Evolutionary conservation across 352 stramenopile genomes (phyloP), one percentile per base, ranked within the genome.

Genomic region (Pythium chondricola): DNA sequence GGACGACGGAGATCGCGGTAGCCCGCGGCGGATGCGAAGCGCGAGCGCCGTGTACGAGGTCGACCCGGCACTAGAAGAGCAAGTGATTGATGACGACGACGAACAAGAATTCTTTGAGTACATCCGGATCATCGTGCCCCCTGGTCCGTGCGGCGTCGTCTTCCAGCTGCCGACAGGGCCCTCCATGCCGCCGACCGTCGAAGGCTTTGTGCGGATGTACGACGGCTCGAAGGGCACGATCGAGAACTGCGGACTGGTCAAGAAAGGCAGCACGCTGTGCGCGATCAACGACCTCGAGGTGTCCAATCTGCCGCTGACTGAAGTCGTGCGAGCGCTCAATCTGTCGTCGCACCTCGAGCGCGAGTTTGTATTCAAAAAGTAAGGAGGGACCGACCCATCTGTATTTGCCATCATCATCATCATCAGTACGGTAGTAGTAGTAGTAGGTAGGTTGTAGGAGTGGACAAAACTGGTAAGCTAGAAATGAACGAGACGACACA

Each of bases 261-360:
- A 60, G 24, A 73, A 69, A 47, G 81, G 81, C 42, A 88, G 74
- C 42, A 66, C 81, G 35, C 56, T 93, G 31, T 85, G 72, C 32
- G 72, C 75, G 27, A 88, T 93, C 65, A 87, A 93, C 65, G 74
- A 85, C 56, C 74, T 84, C 9, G 80, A 88, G 52, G 75, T 93
- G 40, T 68, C 69, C 43, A 60, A 54, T 37, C 76, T 86, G 63
- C 63, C 74, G 48, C 62, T 86, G 26, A 69, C 70, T 36, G 76
- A 93, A 35, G 79, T 90, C 13, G 67, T 86, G 44, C 74, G 67
- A 20, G 79, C 75, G 32, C 66, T 93, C 44, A 85, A 85, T 50
- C 43, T 84, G 36, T 88, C 76, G 44, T 80, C 72, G 26, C 78
- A 86, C 43, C 62, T 83, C 27, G 74, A 84, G 48, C 72, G 74